phyloP scores from a whole-genome alignment of 768 basidiomycete genomes.

The Psilocybe cubensis region DNA sequence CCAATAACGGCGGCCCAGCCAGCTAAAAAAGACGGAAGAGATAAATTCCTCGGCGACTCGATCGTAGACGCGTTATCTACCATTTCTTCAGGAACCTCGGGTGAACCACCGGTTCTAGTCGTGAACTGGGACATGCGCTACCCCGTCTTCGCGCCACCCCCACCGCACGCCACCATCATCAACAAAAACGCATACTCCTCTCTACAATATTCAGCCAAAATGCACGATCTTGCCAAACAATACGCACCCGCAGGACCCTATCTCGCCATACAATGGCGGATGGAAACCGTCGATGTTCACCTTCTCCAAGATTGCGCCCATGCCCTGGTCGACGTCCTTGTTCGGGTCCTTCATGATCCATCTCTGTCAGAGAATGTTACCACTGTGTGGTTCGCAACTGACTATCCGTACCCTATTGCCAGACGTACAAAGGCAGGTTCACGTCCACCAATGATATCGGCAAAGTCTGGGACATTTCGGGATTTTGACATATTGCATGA shows the following conservation, averaged over 20 bases:
- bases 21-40: constrained; percentile 10
- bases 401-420: constrained; percentile 43
- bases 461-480: constrained; percentile 51
- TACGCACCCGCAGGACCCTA: constrained; percentile 43
- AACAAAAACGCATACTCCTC: too few relatives aligned
- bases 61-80: constrained; percentile 19
- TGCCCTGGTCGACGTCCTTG: constrained; percentile 48
- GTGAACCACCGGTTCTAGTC: constrained; percentile 46
- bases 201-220: constrained; percentile 47
- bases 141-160: constrained; percentile 40
- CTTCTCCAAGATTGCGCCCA: constrained; percentile 51
- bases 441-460: constrained; percentile 9
- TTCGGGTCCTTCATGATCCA: constrained; percentile 30
- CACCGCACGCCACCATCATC: constrained; percentile 11
- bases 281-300: constrained; percentile 49
- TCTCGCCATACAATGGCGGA: constrained; percentile 59
- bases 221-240: constrained; percentile 42
- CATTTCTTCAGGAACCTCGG: constrained; percentile 17
- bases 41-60: constrained; percentile 11
- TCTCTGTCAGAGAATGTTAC: constrained; percentile 33
- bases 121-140: constrained; percentile 57
- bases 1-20: constrained; percentile 9
- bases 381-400: constrained; percentile 60
- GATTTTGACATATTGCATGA: constrained; percentile 44
- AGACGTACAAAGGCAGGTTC: constrained; percentile 12